These are phyloP conservation scores for Trypanosoma cruzi DNA, from an alignment of 208 protist genomes.

Conservation along the genomic window DNA sequence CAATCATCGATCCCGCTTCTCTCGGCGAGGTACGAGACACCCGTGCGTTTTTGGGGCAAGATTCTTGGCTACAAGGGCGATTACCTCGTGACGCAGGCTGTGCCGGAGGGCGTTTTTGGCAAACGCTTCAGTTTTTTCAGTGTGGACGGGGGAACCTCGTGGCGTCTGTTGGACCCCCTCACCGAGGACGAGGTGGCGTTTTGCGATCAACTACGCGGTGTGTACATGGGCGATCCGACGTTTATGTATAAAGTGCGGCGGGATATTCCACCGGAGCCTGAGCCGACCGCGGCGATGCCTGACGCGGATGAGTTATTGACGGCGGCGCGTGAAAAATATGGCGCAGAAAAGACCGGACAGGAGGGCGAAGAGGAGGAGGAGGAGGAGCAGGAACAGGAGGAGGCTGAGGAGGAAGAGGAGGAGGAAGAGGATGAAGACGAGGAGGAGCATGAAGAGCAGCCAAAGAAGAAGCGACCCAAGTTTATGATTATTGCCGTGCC, in stretches of 20 bases:
- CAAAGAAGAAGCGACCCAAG: conserved; percentile 61
- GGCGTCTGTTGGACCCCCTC: conserved; percentile 56
- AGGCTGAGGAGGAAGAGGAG: too few relatives aligned
- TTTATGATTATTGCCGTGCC: conserved; percentile 80
- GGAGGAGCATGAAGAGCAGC: conserved; percentile 30
- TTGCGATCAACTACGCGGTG: conserved; percentile 83
- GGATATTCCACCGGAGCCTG: conserved; percentile 74
- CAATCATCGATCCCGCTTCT: conserved; percentile 84
- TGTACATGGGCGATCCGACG: conserved; percentile 76
- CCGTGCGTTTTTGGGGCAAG: conserved; percentile 83
- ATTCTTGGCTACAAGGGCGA: conserved; percentile 61
- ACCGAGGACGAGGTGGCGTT: conserved; percentile 75
- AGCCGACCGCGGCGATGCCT: conserved; percentile 52
- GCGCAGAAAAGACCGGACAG: conserved; percentile 20
- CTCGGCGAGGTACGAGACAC: conserved; percentile 43
- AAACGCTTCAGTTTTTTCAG: conserved; percentile 74
- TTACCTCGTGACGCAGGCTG: conserved; percentile 82
- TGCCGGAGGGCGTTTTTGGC: conserved; percentile 58
- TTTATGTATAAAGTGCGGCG: conserved; percentile 88
- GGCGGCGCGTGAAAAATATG: conserved; percentile 49
- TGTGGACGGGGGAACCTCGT: conserved; percentile 79
- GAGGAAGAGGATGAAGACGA: conserved; percentile 32
- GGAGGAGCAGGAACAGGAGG: conserved; percentile 53
- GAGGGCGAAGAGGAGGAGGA: conserved; percentile 44
- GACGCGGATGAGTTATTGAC: conserved; percentile 44